Evolutionary conservation across 306 rosid species (phyloP).

Genomic region (Citrullus mucosospermus): DNA sequence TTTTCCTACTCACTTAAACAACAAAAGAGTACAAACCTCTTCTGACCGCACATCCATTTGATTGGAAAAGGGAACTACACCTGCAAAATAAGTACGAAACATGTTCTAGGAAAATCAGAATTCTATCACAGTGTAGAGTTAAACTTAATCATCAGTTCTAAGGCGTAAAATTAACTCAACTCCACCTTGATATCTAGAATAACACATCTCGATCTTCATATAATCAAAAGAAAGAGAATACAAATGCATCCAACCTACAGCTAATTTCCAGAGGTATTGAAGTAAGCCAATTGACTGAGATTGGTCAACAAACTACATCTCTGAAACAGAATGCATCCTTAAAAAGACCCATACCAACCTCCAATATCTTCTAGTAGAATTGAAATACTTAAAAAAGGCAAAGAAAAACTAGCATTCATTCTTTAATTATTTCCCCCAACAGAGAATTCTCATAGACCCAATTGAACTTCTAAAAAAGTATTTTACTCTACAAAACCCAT

Average conservation of each 20-base stretch:
- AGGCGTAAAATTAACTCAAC: not conserved
- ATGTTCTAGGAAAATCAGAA: not conserved
- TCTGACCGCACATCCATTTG: slow-evolving; percentile 63
- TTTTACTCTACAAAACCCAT: not conserved
- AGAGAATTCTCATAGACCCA: not conserved
- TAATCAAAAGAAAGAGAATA: not conserved
- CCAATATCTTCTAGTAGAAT: not conserved
- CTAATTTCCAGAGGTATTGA: not conserved
- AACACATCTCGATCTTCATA: not conserved
- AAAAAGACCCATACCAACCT: not conserved
- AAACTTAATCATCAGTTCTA: not conserved
- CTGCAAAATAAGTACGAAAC: slow-evolving; percentile 31
- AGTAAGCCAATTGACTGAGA: not conserved
- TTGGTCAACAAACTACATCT: not conserved
- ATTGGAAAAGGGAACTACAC: slow-evolving; percentile 44
- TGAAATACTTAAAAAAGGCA: not conserved
- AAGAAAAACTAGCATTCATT: not conserved
- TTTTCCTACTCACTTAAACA: not conserved
- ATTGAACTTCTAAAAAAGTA: not conserved
- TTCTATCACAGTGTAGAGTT: not conserved
- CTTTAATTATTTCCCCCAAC: not conserved
- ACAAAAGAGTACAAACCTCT: slow-evolving; percentile 40
- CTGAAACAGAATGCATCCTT: not conserved
- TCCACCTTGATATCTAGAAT: not conserved
- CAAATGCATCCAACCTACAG: not conserved